Evolutionary conservation across 2,329 filamentous ascomycete species (phyloP).

Genomic region (Nemania sp.): DNA sequence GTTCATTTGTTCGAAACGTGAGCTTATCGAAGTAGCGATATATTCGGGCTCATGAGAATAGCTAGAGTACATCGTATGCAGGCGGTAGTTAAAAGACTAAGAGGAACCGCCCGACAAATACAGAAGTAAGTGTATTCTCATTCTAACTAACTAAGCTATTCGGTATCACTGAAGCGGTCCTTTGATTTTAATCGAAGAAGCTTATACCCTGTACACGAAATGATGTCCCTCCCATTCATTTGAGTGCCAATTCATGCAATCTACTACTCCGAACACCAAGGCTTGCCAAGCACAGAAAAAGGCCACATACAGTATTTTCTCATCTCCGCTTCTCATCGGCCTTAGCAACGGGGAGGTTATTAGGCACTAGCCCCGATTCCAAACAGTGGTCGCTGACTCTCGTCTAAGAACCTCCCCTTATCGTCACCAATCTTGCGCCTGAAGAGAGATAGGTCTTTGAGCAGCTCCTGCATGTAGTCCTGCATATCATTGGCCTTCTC

Average conservation of each 20-base stretch:
- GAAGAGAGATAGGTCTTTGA: constrained; percentile 84
- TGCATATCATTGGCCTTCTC: constrained; percentile 75
- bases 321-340: neutral
- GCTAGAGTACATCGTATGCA: neutral
- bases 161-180: constrained; percentile 1
- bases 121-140: constrained; percentile 26
- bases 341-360: constrained; percentile 3
- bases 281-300: constrained; percentile 36
- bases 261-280: constrained; percentile 41
- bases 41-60: neutral
- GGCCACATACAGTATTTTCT: constrained; percentile 12
- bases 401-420: constrained; percentile 76
- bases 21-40: constrained; percentile 27
- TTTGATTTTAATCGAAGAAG: constrained; percentile 16
- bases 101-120: neutral
- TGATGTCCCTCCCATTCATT: constrained; percentile 30
- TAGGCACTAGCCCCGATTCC: constrained; percentile 58
- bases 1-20: constrained; percentile 50
- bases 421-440: constrained; percentile 89
- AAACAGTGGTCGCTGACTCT: constrained; percentile 65
- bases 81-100: neutral
- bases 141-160: constrained; percentile 26
- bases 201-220: constrained; percentile 30
- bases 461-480: constrained; percentile 84
- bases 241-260: constrained; percentile 25